A percentile compares a stretch with the other conserved stretches of the same genome.
Evolutionary conservation across 305 asterid genomes (phyloP).

Genomic region (Fraxinus paxiana): DNA sequence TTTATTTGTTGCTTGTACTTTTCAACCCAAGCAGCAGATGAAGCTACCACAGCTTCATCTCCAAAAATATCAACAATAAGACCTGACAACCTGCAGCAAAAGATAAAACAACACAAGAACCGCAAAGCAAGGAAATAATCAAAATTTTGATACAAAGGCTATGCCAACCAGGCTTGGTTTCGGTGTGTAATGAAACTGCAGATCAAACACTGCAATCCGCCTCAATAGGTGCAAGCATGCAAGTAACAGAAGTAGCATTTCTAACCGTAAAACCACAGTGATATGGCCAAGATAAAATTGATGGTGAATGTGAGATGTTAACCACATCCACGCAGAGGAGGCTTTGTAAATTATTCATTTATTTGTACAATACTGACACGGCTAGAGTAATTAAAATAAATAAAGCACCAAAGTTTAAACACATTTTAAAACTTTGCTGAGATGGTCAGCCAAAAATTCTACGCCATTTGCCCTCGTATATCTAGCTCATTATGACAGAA

Average conservation of each 20-base stretch:
- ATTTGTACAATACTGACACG: neutral
- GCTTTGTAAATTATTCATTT: neutral
- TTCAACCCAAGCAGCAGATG: conserved; percentile 99
- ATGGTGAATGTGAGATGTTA: neutral
- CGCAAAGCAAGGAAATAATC: neutral
- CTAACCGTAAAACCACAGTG: neutral
- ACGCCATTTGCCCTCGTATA: neutral
- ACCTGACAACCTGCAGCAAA: conserved; percentile 74
- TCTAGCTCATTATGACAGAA: neutral
- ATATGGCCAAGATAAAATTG: neutral
- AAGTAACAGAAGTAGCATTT: neutral
- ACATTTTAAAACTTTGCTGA: neutral
- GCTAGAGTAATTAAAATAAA: neutral
- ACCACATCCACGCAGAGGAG: neutral
- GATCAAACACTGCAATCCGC: neutral
- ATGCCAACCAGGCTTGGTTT: neutral
- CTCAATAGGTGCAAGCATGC: neutral
- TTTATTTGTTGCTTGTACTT: conserved; percentile 71
- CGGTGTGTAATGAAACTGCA: neutral
- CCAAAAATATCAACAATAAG: conserved; percentile 86
- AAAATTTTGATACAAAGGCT: neutral
- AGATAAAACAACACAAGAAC: neutral
- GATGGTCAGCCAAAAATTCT: neutral
- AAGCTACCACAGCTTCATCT: conserved; percentile 87
- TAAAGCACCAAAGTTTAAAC: neutral